Percentiles rank a stretch among this genome's conserved stretches.
Evolutionary conservation across 2,329 filamentous ascomycete genomes (phyloP).

Genomic region (Whalleya microplaca): DNA sequence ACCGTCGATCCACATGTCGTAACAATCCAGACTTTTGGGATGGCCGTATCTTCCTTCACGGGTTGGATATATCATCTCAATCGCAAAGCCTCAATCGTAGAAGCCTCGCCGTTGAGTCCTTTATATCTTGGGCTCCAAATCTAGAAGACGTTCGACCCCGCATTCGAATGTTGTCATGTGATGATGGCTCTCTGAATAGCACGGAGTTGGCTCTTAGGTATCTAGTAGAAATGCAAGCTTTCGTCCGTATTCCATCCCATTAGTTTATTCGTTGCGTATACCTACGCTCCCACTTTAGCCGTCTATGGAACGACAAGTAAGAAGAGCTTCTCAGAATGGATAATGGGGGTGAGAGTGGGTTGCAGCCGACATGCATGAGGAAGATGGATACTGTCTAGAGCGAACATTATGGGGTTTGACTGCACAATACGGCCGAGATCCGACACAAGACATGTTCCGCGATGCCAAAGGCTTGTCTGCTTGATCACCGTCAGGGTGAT

Average conservation of each 20-base stretch:
- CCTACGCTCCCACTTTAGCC: not conserved
- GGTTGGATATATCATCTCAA: too few species aligned
- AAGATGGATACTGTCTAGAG: constrained; percentile 6
- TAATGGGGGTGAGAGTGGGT: not conserved
- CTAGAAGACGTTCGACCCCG: not conserved
- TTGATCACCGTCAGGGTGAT: not conserved
- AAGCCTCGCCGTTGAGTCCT: not conserved
- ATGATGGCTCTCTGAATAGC: constrained; percentile 1
- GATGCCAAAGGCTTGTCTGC: constrained; percentile 25
- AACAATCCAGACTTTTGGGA: not conserved
- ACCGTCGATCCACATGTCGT: not conserved
- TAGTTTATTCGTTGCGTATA: too few species aligned
- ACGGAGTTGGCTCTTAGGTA: not conserved
- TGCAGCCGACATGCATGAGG: not conserved
- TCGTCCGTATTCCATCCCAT: too few species aligned
- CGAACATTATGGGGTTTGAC: constrained; percentile 18
- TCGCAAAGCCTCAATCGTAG: too few species aligned
- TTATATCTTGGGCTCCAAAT: not conserved
- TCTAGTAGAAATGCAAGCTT: too few species aligned
- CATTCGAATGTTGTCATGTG: constrained; percentile 12
- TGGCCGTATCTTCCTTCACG: not conserved
- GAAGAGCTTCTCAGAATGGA: constrained; percentile 1
- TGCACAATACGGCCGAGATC: constrained; percentile 31
- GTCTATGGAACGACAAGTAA: not conserved
- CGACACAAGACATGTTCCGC: constrained; percentile 42